phyloP scores from a whole-genome alignment of 306 rosid genomes.

The Cucumis hystrix region DNA sequence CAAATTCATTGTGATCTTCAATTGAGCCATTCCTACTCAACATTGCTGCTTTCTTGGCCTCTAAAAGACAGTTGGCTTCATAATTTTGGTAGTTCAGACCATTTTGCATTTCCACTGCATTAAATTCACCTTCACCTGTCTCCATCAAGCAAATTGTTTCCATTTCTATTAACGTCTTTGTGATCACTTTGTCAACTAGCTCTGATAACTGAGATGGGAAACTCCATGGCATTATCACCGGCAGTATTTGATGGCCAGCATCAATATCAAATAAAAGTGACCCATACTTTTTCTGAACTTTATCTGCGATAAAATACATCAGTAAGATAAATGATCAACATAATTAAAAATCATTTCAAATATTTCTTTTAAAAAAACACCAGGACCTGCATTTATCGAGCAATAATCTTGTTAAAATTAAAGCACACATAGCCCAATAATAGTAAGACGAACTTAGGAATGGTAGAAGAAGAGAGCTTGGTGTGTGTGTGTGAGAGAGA shows the following conservation, averaged over 20 bases:
- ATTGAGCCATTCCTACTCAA: constrained; percentile 45
- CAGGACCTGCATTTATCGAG: not conserved
- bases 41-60: constrained; percentile 43
- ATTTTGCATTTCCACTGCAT: constrained; percentile 20
- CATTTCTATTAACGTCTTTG: constrained; percentile 25
- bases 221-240: constrained; percentile 71
- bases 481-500: not conserved
- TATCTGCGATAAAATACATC: constrained; percentile 28
- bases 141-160: constrained; percentile 28
- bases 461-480: not conserved
- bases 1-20: constrained; percentile 29
- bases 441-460: not conserved
- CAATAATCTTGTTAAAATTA: not conserved
- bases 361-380: not conserved
- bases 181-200: constrained; percentile 55
- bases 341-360: not conserved
- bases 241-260: constrained; percentile 56
- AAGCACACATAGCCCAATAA: not conserved
- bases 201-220: constrained; percentile 63
- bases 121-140: constrained; percentile 24
- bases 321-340: not conserved
- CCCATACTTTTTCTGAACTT: constrained; percentile 26
- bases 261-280: constrained; percentile 61
- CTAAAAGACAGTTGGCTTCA: constrained; percentile 18
- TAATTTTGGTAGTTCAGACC: constrained; percentile 12